Conservation (phyloP, 345 rosid genomes). For the Linum trigynum region DNA sequence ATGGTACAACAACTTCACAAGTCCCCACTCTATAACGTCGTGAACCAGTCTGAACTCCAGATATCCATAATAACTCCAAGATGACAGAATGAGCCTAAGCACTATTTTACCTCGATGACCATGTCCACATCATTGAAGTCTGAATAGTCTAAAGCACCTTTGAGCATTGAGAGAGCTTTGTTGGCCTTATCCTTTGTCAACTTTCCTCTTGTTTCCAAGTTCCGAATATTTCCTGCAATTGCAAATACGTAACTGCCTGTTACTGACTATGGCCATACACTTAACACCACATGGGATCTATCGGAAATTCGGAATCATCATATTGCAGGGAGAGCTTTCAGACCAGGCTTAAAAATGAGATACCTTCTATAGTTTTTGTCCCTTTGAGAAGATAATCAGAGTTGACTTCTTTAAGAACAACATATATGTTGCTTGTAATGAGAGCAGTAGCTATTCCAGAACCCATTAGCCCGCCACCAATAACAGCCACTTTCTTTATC, state of each 20-base stretch:
- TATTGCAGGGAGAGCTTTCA: no score
- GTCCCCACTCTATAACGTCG: not conserved
- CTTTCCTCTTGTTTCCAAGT: constrained; percentile 61
- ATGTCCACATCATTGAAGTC: constrained; percentile 84
- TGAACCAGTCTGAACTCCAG: not conserved
- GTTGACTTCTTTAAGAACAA: constrained; percentile 82
- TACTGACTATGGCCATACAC: no score
- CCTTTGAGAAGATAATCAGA: constrained; percentile 77
- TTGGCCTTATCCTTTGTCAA: constrained; percentile 58
- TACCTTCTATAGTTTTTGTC: constrained; percentile 68
- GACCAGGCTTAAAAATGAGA: not conserved
- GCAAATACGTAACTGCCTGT: no score
- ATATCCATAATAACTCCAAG: not conserved
- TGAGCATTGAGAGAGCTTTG: constrained; percentile 65
- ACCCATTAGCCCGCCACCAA: constrained; percentile 99
- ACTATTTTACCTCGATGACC: constrained; percentile 73
- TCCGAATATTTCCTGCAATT: constrained; percentile 53
- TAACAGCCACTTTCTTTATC: constrained; percentile 77
- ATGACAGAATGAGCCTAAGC: not conserved
- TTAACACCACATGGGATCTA: no score
- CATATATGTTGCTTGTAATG: constrained; percentile 49
- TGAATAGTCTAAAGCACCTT: constrained; percentile 68
- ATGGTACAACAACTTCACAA: not conserved
- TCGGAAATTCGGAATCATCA: no score
- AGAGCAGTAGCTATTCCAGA: constrained; percentile 18